Percentiles rank a stretch among this genome's conserved stretches.
phyloP scores from a whole-genome alignment of 2,329 filamentous ascomycete species.

The Pseudopyrenochaeta lycopersici region DNA sequence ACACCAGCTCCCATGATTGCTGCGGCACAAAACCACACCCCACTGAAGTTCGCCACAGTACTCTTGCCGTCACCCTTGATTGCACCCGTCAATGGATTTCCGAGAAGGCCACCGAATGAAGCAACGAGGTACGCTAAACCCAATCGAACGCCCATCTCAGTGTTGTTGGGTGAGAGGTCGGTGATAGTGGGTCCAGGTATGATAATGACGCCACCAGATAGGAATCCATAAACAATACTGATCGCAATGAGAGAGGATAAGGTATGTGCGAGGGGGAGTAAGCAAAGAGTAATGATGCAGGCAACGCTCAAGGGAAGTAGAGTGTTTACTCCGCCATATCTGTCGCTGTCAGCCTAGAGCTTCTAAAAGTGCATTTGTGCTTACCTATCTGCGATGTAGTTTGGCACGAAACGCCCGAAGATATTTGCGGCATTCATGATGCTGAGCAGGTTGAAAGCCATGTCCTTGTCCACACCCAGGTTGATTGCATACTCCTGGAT shows the following conservation, averaged over 20 bases:
- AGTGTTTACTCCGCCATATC: constrained; percentile 47
- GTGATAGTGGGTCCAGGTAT: constrained; percentile 53
- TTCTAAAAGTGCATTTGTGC: neutral
- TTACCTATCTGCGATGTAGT: constrained; percentile 49
- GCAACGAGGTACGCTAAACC: constrained; percentile 62
- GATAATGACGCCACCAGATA: constrained; percentile 53
- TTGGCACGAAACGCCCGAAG: constrained; percentile 55
- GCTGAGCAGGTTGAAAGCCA: constrained; percentile 71
- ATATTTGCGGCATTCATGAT: constrained; percentile 68
- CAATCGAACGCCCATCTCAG: constrained; percentile 56
- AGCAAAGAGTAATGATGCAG: constrained; percentile 43
- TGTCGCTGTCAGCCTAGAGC: neutral
- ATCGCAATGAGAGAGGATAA: constrained; percentile 45
- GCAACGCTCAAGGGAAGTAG: constrained; percentile 43
- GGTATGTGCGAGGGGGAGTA: constrained; percentile 40
- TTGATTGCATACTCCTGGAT: constrained; percentile 28
- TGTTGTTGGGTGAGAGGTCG: constrained; percentile 45
- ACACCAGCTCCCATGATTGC: constrained; percentile 34
- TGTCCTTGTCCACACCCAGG: constrained; percentile 41
- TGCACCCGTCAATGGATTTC: constrained; percentile 62
- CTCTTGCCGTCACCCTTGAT: constrained; percentile 54
- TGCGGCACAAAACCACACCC: constrained; percentile 47
- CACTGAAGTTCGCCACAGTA: constrained; percentile 32
- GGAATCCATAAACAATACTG: constrained; percentile 51
- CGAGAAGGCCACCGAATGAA: constrained; percentile 60